These are phyloP conservation scores for Rhododendron vialii DNA, from an alignment of 148 eudicot genomes.

Conservation along the genomic window DNA sequence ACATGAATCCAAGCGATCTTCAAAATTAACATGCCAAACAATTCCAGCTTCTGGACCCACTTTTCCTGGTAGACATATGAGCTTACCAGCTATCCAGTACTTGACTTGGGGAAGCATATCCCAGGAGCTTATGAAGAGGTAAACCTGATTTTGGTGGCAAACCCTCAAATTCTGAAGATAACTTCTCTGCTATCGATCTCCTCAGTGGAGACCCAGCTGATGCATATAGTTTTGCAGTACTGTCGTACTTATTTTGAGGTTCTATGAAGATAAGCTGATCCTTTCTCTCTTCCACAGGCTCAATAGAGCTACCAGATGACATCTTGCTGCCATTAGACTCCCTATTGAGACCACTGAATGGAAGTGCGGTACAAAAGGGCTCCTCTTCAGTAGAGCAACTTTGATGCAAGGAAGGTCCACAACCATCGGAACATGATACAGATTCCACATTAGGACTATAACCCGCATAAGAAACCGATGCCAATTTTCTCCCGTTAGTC, in stretches of 20 bases:
- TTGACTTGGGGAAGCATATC: conserved; percentile 59
- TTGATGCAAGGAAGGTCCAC: conserved; percentile 25
- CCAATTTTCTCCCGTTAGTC: conserved; percentile 14
- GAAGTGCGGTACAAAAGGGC: conserved; percentile 14
- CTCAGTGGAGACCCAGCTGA: conserved; percentile 20
- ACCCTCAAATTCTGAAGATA: conserved; percentile 42
- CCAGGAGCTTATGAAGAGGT: conserved; percentile 86
- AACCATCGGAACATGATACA: conserved; percentile 34
- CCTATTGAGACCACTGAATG: not conserved
- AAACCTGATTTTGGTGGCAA: conserved; percentile 35
- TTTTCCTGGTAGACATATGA: not conserved
- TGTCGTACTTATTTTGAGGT: conserved; percentile 16
- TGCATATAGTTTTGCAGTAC: conserved; percentile 13
- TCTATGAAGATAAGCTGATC: conserved; percentile 17
- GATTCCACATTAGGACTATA: conserved; percentile 18
- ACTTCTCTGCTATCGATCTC: conserved; percentile 24
- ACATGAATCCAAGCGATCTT: no score
- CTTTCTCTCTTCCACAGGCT: conserved; percentile 25
- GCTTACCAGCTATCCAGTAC: conserved; percentile 19
- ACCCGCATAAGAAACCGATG: conserved; percentile 14
- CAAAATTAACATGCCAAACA: not conserved
- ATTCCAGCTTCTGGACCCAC: not conserved
- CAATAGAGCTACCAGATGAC: conserved; percentile 23
- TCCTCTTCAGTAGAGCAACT: conserved; percentile 33
- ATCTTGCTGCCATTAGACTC: conserved; percentile 18